Percentiles rank a stretch among this genome's conserved stretches.
Evolutionary conservation across 2,329 filamentous ascomycete genomes (phyloP).

Genomic region (Apiospora marii): DNA sequence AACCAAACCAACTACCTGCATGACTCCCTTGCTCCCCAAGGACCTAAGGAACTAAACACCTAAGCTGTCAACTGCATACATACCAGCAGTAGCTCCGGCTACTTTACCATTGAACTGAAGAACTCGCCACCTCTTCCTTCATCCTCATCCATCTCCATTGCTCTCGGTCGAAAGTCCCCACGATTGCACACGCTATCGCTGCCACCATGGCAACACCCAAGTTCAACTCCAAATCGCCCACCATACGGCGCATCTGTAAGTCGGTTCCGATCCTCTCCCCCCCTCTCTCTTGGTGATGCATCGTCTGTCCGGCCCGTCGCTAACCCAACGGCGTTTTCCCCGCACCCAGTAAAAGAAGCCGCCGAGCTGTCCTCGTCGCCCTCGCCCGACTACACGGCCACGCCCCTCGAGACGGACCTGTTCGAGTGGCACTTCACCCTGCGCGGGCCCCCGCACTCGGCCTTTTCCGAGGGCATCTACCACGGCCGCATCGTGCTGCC

Average conservation of each 20-base stretch:
- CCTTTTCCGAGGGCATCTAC: conserved; percentile 85
- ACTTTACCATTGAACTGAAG: not conserved
- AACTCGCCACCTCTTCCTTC: not conserved
- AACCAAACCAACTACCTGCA: conserved; percentile 3
- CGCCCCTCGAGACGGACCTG: conserved; percentile 86
- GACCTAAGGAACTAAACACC: not conserved
- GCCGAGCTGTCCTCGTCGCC: conserved; percentile 82
- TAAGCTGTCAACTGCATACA: not conserved
- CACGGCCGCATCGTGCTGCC: conserved; percentile 95
- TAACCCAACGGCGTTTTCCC: conserved; percentile 37
- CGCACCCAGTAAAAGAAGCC: conserved; percentile 80
- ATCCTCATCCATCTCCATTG: not conserved
- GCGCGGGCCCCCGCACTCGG: conserved; percentile 83
- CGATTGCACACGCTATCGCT: not conserved
- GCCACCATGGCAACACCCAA: conserved; percentile 52
- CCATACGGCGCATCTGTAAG: conserved; percentile 83
- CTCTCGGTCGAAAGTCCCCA: not conserved
- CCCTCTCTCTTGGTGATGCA: not conserved
- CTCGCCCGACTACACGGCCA: conserved; percentile 84
- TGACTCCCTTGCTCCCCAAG: not conserved
- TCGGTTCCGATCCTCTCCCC: conserved; percentile 21
- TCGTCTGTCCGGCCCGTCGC: not conserved
- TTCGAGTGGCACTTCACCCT: conserved; percentile 99
- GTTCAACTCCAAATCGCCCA: conserved; percentile 80
- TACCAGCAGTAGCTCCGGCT: not conserved